Base-by-base conservation (phyloP, 1,139 yeast genomes). In the Scheffersomyces insectosa region DNA sequence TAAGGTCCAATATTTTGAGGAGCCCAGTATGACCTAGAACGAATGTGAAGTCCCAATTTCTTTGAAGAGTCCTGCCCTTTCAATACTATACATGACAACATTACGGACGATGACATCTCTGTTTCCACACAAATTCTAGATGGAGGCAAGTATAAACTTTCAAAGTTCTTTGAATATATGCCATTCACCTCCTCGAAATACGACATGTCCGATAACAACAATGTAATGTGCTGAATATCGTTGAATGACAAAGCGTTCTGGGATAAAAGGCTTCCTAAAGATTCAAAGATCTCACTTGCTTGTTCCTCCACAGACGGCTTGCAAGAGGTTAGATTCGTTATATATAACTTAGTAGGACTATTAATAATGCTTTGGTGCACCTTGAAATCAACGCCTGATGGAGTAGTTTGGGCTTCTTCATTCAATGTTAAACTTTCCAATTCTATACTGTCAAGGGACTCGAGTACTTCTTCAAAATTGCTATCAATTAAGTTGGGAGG, bases 1-100 rank as follows among this genome's bases (percentile, higher is more conserved):
- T 93, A 93, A 0, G 99, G 99, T 0, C 99, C 99, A 43, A 93
- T 93, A 54, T 93, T 93, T 37, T 96, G 95, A 0, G 99, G 99
- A 0, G 97, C 97, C 99, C 99, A 93, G 61, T 85, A 90, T 27
- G 97, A 89, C 45, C 93, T 74, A 1, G 98, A 89, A 54, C 93
- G 89, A 4, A 93, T 88, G 59, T 93, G 98, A 20, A 93, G 69
- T 0, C 98, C 97, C 16, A 42, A 44, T 34, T 68, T 68, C 51
- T 82, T 82, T 14, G 46, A 45, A 0, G 57, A 46, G 2, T 56
- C 53, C 10, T 59, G 44, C 40, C 60, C 49, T 31, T 60, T 57
- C 5, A 77, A 61, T 2, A 75, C 73, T 4, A 75, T 66, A 31
- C 87, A 82, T 0, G 95, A 86, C 10, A 90, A 58, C 51, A 82